Conservation (phyloP, 768 basidiomycete species). For the Mycena olivaceomarginata region DNA sequence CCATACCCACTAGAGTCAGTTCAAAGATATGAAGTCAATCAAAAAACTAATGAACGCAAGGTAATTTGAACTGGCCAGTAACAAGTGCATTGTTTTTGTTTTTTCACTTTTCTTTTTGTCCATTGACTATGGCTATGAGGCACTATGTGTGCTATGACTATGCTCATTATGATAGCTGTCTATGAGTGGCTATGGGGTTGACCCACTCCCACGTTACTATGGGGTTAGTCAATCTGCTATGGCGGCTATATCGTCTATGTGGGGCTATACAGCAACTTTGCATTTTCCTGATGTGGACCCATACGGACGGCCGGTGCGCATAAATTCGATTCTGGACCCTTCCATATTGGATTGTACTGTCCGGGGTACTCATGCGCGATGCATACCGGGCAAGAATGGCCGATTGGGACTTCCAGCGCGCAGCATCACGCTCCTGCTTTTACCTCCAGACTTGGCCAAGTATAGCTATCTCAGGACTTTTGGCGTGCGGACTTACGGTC, state of each 20-base stretch:
- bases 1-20: too few relatives aligned
- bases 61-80: neutral
- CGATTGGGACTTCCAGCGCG: too few relatives aligned
- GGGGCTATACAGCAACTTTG: constrained; percentile 5
- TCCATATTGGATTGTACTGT: too few relatives aligned
- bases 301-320: too few relatives aligned
- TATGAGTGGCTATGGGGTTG: neutral
- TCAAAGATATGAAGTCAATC: neutral
- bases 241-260: neutral
- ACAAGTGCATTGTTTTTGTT: neutral
- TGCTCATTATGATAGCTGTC: neutral
- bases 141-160: neutral
- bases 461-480: too few relatives aligned
- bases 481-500: too few relatives aligned
- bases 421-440: too few relatives aligned
- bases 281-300: constrained; percentile 8
- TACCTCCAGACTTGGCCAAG: too few relatives aligned
- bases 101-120: neutral
- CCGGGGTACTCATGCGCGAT: too few relatives aligned
- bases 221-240: neutral
- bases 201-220: too few relatives aligned
- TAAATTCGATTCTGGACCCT: too few relatives aligned
- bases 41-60: neutral
- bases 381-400: too few relatives aligned
- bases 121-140: neutral